These are phyloP conservation scores for Aspergillus pseudoterreus DNA, from an alignment of 2,329 filamentous ascomycete species.

Conservation along the genomic window DNA sequence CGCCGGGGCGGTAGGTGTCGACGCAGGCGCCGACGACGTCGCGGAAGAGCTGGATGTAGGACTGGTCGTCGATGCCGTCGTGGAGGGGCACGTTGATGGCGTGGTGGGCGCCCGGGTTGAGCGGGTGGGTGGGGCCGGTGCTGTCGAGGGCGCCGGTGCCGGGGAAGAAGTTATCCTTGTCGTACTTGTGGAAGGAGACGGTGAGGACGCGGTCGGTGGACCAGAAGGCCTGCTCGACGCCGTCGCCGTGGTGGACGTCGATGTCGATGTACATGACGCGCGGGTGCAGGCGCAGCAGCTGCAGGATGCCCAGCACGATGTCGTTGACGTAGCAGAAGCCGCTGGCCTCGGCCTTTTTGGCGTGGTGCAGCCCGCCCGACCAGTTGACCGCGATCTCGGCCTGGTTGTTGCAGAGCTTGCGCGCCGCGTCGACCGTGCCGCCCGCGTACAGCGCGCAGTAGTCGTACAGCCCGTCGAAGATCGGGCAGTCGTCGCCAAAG, in stretches of 20 bases:
- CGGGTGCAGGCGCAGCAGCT: conserved; percentile 75
- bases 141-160: conserved; percentile 84
- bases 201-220: conserved; percentile 88
- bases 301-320: conserved; percentile 88
- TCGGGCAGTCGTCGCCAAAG: conserved; percentile 88
- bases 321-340: conserved; percentile 99
- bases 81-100: conserved; percentile 85
- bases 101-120: conserved; percentile 84
- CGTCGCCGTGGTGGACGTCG: conserved; percentile 87
- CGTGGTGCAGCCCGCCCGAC: conserved; percentile 94
- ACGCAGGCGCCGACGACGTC: conserved; percentile 74
- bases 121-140: conserved; percentile 76
- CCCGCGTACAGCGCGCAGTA: conserved; percentile 94
- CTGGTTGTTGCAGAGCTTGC: conserved; percentile 79
- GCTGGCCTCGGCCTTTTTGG: conserved; percentile 87
- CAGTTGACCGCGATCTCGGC: conserved; percentile 97
- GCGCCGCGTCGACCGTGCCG: conserved; percentile 83
- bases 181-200: conserved; percentile 94
- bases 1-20: conserved; percentile 78
- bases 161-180: conserved; percentile 79
- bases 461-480: conserved; percentile 93
- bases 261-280: conserved; percentile 94
- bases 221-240: conserved; percentile 87
- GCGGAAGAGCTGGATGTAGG: conserved; percentile 83
- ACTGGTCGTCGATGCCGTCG: conserved; percentile 85